These are phyloP conservation scores for Leucaena leucocephala DNA, from an alignment of 306 rosid genomes.

Conservation along the genomic window DNA sequence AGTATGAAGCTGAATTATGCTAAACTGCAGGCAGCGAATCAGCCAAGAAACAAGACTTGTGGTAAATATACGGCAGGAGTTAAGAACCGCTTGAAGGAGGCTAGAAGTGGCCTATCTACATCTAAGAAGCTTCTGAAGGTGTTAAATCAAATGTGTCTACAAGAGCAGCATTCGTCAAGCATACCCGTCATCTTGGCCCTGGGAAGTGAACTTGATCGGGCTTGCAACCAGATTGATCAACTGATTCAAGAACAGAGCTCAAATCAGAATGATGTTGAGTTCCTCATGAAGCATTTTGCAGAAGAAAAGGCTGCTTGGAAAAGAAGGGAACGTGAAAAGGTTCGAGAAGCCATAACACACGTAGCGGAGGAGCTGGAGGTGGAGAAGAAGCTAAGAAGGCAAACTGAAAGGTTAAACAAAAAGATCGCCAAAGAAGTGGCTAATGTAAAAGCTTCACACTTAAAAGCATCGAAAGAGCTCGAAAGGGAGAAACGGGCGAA, in stretches of 20 bases:
- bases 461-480: constrained; percentile 62
- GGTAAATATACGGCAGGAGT: constrained; percentile 43
- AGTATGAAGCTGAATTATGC: constrained; percentile 34
- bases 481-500: constrained; percentile 85
- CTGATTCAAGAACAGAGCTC: constrained; percentile 58
- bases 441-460: constrained; percentile 53
- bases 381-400: constrained; percentile 82
- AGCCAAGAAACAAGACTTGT: constrained; percentile 39
- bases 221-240: constrained; percentile 59
- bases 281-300: constrained; percentile 56
- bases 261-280: constrained; percentile 52
- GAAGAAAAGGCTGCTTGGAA: constrained; percentile 85
- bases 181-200: constrained; percentile 64
- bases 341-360: constrained; percentile 54
- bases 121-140: constrained; percentile 82
- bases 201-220: constrained; percentile 69
- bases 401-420: constrained; percentile 79
- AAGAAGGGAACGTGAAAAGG: constrained; percentile 68
- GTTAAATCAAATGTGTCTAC: constrained; percentile 59
- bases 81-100: constrained; percentile 72
- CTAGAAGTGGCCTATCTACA: constrained; percentile 65
- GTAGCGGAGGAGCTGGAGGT: constrained; percentile 70
- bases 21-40: constrained; percentile 53
- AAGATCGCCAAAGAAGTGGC: constrained; percentile 80
- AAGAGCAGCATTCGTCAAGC: constrained; percentile 58